Evolutionary conservation across 2,329 filamentous ascomycete species (phyloP).

Genomic region (Fusarium sp.): DNA sequence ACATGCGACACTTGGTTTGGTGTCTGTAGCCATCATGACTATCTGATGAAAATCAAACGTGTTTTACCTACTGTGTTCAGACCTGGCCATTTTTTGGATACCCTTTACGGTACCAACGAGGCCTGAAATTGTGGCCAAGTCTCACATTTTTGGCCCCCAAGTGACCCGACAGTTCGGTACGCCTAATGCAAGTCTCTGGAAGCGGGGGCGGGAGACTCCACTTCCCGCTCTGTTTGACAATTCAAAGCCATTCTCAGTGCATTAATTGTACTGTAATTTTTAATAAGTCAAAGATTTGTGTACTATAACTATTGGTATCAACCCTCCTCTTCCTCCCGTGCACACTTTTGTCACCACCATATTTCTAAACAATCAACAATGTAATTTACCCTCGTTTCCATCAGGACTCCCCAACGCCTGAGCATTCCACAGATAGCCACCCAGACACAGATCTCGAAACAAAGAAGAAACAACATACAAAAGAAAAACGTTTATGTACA

Average conservation of each 20-base stretch:
- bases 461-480: background rate
- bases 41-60: conserved; percentile 30
- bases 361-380: background rate
- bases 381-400: background rate
- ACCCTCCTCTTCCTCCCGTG: background rate
- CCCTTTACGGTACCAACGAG: conserved; percentile 17
- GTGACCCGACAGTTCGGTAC: conserved; percentile 18
- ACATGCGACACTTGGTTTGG: background rate
- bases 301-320: background rate
- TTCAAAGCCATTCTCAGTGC: background rate
- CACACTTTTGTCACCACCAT: background rate
- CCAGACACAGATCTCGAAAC: background rate
- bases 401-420: background rate
- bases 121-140: conserved; percentile 16
- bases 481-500: background rate
- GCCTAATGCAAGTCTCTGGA: conserved; percentile 21
- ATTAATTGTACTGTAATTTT: background rate
- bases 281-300: background rate
- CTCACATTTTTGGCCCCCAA: conserved; percentile 25
- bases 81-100: conserved; percentile 10
- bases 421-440: conserved; percentile 6
- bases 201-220: conserved; percentile 20
- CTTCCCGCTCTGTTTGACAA: conserved; percentile 11
- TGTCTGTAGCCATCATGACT: background rate
- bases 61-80: background rate